Evolutionary conservation across 805 yeast species (phyloP), one percentile per base, ranked within the genome.

Genomic region (Saturnispora serradocipensis): DNA sequence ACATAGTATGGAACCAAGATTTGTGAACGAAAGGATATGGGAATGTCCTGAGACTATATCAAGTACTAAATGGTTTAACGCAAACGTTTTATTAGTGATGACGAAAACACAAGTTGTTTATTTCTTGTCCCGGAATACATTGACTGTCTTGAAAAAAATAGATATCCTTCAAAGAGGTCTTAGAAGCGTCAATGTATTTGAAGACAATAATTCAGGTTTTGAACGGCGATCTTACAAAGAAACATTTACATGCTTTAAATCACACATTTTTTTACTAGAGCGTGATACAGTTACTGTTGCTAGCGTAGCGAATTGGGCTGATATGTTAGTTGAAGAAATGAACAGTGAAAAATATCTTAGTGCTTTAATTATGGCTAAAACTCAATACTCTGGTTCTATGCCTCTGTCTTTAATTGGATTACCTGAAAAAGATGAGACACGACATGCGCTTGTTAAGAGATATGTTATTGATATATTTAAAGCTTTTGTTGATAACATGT

Each of bases 241-340:
- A 35, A 61, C 77, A 3, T 61, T 75, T 36, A 64, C 59, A 50
- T 61, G 69, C 0, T 70, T 67, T 53, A 77, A 71, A 54, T 72
- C 76, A 2, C 72, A 76, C 22, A 45, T 88, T 0, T 75, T 81
- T 58, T 51, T 80, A 1, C 58, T 82, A 48, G 85, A 85, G 0
- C 68, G 71, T 40, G 73, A 74, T 49, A 82, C 78, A 52, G 60
- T 80, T 43, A 67, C 68, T 5, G 72, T 82, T 2, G 95, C 90
- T 0, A 70, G 79, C 24, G 65, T 80, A 15, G 69, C 80, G 2
- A 80, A 75, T 57, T 88, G 89, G 96, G 87, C 84, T 0, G 90
- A 85, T 56, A 69, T 72, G 27, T 63, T 86, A 1, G 63, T 77
- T 52, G 70, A 66, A 6, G 60, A 77, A 11, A 68, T 88, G 46